Conservation (phyloP, 306 rosid genomes). For the Cyclanthera cordifolia region DNA sequence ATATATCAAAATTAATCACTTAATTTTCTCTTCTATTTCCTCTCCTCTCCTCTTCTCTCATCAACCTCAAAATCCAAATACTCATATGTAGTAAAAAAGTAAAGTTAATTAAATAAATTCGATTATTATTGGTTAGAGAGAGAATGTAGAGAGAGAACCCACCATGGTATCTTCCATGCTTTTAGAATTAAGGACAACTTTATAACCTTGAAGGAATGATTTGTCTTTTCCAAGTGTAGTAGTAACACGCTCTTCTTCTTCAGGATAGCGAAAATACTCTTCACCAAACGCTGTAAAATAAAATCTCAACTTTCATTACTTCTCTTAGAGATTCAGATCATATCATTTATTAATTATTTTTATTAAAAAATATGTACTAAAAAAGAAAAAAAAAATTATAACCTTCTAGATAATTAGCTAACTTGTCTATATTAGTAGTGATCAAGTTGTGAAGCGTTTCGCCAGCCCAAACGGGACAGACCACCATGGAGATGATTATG, state of each 20-base stretch:
- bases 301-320: neutral
- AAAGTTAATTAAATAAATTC: too few species aligned
- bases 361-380: too few species aligned
- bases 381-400: neutral
- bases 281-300: slow-evolving; percentile 46
- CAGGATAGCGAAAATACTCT: slow-evolving; percentile 35
- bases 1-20: too few species aligned
- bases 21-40: too few species aligned
- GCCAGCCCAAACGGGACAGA: slow-evolving; percentile 91
- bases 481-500: slow-evolving; percentile 42
- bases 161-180: slow-evolving; percentile 60
- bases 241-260: slow-evolving; percentile 19
- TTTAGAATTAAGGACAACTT: slow-evolving; percentile 61
- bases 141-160: neutral
- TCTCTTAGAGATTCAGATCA: neutral
- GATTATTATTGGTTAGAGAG: too few species aligned
- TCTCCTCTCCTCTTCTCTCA: too few species aligned
- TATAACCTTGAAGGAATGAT: slow-evolving; percentile 42
- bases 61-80: too few species aligned
- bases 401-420: slow-evolving; percentile 62
- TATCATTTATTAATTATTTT: too few species aligned
- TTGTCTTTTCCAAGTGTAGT: slow-evolving; percentile 22
- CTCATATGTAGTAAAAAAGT: too few species aligned
- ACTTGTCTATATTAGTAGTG: slow-evolving; percentile 53
- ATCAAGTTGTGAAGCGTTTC: slow-evolving; percentile 63